Percentiles rank a stretch among this genome's conserved stretches.
Evolutionary conservation across 768 basidiomycete genomes (phyloP).

Genomic region (Trametes gibbosa): DNA sequence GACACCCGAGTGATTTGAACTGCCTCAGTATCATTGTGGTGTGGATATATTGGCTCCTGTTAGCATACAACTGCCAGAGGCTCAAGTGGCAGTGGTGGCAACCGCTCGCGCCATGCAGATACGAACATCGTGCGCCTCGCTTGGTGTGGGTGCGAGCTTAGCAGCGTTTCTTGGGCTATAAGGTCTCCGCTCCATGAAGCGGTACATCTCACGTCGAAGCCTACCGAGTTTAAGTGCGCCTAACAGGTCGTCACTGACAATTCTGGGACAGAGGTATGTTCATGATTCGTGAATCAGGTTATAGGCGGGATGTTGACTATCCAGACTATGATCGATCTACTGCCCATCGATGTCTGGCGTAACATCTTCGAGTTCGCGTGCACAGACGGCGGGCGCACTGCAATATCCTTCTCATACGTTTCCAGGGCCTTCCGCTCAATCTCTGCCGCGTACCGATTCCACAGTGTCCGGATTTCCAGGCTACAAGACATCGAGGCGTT

Average conservation of each 20-base stretch:
- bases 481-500: background rate
- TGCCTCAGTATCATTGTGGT: too few species aligned
- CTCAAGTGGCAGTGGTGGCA: too few species aligned
- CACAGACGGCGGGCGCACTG: background rate
- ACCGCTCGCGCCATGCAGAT: too few species aligned
- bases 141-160: too few species aligned
- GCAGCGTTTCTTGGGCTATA: too few species aligned
- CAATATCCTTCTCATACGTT: background rate
- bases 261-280: background rate
- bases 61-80: too few species aligned
- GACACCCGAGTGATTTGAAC: too few species aligned
- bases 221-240: too few species aligned
- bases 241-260: background rate
- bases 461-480: conserved; percentile 1
- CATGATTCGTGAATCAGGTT: background rate
- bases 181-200: too few species aligned
- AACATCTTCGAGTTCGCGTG: conserved; percentile 4
- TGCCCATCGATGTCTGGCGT: conserved; percentile 5
- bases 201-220: too few species aligned
- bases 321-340: background rate
- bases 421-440: background rate
- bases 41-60: too few species aligned
- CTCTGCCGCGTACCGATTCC: conserved; percentile 1
- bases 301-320: background rate
- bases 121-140: too few species aligned